These are phyloP conservation scores for Pyropia haitanensis DNA, from an alignment of 23 red algal genomes.

Conservation along the genomic window DNA sequence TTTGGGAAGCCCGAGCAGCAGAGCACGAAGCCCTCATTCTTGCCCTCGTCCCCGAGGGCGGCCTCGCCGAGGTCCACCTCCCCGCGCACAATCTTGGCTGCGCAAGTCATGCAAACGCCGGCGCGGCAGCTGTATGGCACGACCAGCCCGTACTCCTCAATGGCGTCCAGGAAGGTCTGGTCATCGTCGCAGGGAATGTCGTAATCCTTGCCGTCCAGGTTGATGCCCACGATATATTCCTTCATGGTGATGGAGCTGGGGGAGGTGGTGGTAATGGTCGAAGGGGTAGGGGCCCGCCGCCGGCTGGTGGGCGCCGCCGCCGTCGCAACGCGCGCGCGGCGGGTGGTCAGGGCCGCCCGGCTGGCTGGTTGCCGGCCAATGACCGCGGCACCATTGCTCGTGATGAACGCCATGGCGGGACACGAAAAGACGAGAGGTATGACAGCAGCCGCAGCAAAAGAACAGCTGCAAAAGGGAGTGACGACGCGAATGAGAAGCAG, in stretches of 20 bases:
- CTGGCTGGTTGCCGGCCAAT: no score
- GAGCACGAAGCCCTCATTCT: slow-evolving; percentile 72
- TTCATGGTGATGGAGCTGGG: not conserved
- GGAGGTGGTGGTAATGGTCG: no score
- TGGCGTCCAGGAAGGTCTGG: slow-evolving; percentile 57
- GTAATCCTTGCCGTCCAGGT: slow-evolving; percentile 29
- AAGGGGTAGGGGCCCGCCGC: no score
- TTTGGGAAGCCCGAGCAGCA: slow-evolving; percentile 60
- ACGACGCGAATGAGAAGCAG: no score
- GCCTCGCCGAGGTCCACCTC: slow-evolving; percentile 67
- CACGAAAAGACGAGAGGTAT: no score
- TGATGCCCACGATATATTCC: slow-evolving; percentile 36
- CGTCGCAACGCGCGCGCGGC: no score
- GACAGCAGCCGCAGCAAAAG: no score
- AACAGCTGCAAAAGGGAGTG: no score
- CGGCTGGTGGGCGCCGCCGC: no score
- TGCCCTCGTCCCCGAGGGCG: slow-evolving; percentile 46
- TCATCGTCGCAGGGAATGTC: slow-evolving; percentile 64
- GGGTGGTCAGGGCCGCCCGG: no score
- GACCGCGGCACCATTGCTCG: no score
- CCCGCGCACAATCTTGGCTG: slow-evolving; percentile 57
- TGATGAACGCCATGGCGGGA: no score
- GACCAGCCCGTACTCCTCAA: slow-evolving; percentile 43
- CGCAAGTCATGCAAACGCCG: slow-evolving; percentile 85
- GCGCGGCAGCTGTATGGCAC: slow-evolving; percentile 75